Base-by-base conservation (phyloP, 306 rosid species). In the Trichosanthes truncata region DNA sequence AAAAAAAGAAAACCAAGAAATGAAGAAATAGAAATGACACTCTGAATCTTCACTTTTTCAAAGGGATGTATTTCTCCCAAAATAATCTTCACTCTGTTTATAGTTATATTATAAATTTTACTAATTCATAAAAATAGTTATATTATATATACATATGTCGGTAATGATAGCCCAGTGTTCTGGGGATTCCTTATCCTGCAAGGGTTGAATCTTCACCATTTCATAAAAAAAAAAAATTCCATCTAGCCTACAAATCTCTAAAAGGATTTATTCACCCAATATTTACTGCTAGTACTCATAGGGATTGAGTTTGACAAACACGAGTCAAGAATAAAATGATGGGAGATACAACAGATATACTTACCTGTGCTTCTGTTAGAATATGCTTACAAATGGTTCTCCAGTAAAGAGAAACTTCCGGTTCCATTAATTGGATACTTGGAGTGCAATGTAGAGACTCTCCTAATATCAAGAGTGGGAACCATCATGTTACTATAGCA, bases 331-430 rank as follows among this genome's bases (percentile, higher is more conserved):
- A 48, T 11, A 3, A 49, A 74, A 49, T 20, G 14, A 48, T 53
- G 60, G 76, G 13, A 29, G 18, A 74, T 23, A 55, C 55, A 21
- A 49, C 15, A 2, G 77, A 81, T 31, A 51, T 45, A 86, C 95
- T 85, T 89, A 94, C 97, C 40, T 91, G 94, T 76, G 99, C 99
- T 82, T 88, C 94, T 71, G 82, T 89, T 80, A 90, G 94, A 83
- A 95, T 84, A 85, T 93, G 88, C 78, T 87, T 73, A 84, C 99
- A 91, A 61, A 89, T 84, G 77, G 84, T 84, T 84, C 91, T 92
- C 97, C 97, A 95, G 84, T 87, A 95, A 62, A 95, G 87, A 60
- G 99, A 88, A 80, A 88, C 90, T 84, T 95, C 99, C 12, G 97
- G 91, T 82, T 93, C 97, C 93, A 95, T 90, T 76, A 90, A 85